These are phyloP conservation scores for Salmacisia buchloeana DNA, from an alignment of 1,284 basidiomycete genomes.

Conservation along the genomic window DNA sequence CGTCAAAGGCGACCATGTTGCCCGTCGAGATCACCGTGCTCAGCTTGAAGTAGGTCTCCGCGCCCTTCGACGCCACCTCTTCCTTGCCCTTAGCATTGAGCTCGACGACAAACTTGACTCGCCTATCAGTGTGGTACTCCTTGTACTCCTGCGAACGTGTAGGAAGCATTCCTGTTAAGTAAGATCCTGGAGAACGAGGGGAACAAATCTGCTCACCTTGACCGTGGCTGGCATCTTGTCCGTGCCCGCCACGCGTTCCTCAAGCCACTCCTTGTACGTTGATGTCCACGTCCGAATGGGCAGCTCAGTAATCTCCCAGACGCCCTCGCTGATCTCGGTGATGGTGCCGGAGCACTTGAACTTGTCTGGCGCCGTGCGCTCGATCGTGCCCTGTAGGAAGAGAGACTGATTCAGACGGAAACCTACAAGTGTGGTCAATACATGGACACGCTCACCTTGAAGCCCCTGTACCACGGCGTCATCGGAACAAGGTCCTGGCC, in stretches of 20 bases:
- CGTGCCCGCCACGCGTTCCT: constrained; percentile 59
- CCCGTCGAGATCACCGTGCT: constrained; percentile 73
- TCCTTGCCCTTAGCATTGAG: constrained; percentile 76
- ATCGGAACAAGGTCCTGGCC: constrained; percentile 79
- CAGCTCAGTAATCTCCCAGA: constrained; percentile 89
- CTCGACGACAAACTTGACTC: constrained; percentile 82
- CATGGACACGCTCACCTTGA: constrained; percentile 51
- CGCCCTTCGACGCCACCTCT: constrained; percentile 80
- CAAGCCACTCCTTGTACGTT: constrained; percentile 83
- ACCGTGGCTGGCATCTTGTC: constrained; percentile 62
- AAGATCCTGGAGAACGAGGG: constrained; percentile 27
- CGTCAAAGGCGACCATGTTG: constrained; percentile 99
- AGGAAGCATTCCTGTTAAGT: not conserved
- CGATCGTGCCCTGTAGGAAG: constrained; percentile 64
- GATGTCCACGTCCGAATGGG: constrained; percentile 95
- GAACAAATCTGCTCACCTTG: too few relatives aligned
- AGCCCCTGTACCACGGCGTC: constrained; percentile 96
- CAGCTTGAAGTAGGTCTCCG: constrained; percentile 87
- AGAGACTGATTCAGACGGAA: not conserved
- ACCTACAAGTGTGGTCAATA: not conserved
- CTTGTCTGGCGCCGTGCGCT: constrained; percentile 71
- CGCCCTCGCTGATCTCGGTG: constrained; percentile 75
- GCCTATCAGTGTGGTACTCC: constrained; percentile 69
- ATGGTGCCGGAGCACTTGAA: constrained; percentile 77
- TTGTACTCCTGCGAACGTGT: constrained; percentile 41